Evolutionary conservation across 176 grass and related monocot genomes (phyloP).

Genomic region (Oryza coarctata): DNA sequence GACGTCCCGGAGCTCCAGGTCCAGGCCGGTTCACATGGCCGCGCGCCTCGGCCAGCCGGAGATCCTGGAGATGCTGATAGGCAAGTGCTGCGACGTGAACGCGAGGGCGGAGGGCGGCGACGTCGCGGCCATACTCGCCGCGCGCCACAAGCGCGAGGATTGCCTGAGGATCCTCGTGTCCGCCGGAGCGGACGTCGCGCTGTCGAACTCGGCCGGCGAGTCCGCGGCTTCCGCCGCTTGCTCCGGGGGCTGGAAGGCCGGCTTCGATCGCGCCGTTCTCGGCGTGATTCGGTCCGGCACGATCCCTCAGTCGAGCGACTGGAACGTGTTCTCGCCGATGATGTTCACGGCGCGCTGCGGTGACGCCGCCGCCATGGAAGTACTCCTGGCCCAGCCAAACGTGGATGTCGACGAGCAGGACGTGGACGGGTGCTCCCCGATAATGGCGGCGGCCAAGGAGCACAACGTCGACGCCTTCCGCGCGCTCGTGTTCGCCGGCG

Average conservation of each 20-base stretch:
- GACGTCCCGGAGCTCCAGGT: conserved; percentile 48
- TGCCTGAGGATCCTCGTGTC: conserved; percentile 63
- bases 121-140: conserved; percentile 47
- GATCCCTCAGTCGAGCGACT: conserved; percentile 61
- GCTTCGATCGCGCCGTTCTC: conserved; percentile 53
- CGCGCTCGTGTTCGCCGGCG: conserved; percentile 68
- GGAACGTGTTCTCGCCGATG: conserved; percentile 59
- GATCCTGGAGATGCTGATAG: conserved; percentile 55
- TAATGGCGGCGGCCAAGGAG: conserved; percentile 61
- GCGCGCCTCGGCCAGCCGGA: conserved; percentile 58
- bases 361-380: conserved; percentile 52
- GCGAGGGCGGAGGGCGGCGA: conserved; percentile 66
- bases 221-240: conserved; percentile 45
- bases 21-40: conserved; percentile 69
- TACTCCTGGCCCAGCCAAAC: conserved; percentile 52
- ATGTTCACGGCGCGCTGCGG: conserved; percentile 55
- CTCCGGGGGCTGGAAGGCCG: conserved; percentile 45
- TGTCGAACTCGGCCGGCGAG: conserved; percentile 54
- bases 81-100: conserved; percentile 61
- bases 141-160: conserved; percentile 58
- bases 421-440: conserved; percentile 58
- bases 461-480: conserved; percentile 76
- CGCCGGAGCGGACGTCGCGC: conserved; percentile 62
- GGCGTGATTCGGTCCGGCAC: conserved; percentile 47
- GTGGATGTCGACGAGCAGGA: conserved; percentile 71